Evolutionary conservation across 768 basidiomycete genomes (phyloP).

Genomic region (Collybiopsis luxurians): DNA sequence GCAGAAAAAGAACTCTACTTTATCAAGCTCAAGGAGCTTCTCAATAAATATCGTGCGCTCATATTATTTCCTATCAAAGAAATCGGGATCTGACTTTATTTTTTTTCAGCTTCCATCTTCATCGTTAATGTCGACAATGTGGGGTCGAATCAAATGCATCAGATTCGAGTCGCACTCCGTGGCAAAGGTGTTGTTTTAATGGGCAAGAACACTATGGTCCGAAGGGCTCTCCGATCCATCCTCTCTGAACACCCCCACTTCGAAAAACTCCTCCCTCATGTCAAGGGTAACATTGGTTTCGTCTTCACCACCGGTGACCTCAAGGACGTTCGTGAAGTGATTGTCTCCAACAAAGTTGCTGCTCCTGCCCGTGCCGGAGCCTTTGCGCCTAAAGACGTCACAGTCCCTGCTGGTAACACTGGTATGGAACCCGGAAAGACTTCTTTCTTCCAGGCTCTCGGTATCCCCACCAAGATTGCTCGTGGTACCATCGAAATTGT

Average conservation of each 20-base stretch:
- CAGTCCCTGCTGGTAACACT: conserved; percentile 94
- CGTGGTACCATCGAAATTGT: conserved; percentile 99
- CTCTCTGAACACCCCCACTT: conserved; percentile 88
- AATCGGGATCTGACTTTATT: conserved; percentile 8
- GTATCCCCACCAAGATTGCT: conserved; percentile 99
- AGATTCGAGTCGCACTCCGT: conserved; percentile 93
- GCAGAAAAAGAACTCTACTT: conserved; percentile 93
- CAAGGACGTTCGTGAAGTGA: conserved; percentile 92
- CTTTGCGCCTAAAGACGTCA: conserved; percentile 87
- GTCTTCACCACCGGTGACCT: conserved; percentile 93
- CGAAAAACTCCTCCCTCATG: conserved; percentile 93
- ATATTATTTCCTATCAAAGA: neutral
- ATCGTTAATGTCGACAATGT: conserved; percentile 99
- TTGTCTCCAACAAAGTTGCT: conserved; percentile 95
- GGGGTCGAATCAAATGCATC: conserved; percentile 99
- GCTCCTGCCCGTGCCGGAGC: conserved; percentile 99
- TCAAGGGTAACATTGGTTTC: conserved; percentile 98
- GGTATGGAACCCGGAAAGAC: conserved; percentile 99
- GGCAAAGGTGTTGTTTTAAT: conserved; percentile 96
- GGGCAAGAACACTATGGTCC: conserved; percentile 99
- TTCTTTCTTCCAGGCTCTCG: conserved; percentile 99
- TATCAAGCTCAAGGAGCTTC: conserved; percentile 88
- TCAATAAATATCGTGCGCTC: conserved; percentile 81
- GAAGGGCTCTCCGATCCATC: conserved; percentile 92
- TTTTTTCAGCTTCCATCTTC: conserved; percentile 87